phyloP scores from a whole-genome alignment of 2,329 filamentous ascomycete species.

The Paracamarosporium sp. region DNA sequence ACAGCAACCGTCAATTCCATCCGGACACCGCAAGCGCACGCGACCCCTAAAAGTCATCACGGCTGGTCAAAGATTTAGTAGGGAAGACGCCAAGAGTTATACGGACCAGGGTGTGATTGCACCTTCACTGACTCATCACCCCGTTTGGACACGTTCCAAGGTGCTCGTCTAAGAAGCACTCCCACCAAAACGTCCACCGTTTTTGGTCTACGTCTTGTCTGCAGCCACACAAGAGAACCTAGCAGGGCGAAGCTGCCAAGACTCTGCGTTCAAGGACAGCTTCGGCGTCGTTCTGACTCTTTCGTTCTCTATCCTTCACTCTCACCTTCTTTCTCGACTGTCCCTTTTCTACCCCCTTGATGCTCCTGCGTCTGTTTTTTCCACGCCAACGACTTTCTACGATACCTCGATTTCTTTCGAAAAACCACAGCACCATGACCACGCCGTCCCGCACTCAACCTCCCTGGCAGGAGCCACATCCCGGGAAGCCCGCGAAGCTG shows the following conservation, averaged over 20 bases:
- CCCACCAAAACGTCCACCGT: neutral
- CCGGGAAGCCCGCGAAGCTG: conserved; percentile 60
- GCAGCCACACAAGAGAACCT: too few species aligned
- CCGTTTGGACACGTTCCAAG: neutral
- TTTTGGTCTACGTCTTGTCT: too few species aligned
- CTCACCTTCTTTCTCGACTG: conserved; percentile 15
- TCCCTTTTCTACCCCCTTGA: conserved; percentile 28
- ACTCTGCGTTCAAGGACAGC: too few species aligned
- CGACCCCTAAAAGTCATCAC: neutral
- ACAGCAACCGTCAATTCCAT: neutral
- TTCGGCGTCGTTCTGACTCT: conserved; percentile 17
- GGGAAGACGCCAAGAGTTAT: neutral
- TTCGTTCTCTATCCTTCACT: conserved; percentile 19
- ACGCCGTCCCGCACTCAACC: conserved; percentile 46
- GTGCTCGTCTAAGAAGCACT: neutral
- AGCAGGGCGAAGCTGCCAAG: too few species aligned
- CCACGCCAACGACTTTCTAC: conserved; percentile 32
- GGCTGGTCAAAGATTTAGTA: neutral
- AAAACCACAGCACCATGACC: conserved; percentile 30
- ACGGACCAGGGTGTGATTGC: neutral
- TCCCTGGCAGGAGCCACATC: conserved; percentile 47
- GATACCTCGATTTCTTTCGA: conserved; percentile 28
- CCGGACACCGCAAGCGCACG: neutral
- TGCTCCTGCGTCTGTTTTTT: conserved; percentile 39
- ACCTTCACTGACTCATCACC: neutral